Base-by-base conservation (phyloP, 768 basidiomycete species). In the Sporobolomyces roseus region DNA sequence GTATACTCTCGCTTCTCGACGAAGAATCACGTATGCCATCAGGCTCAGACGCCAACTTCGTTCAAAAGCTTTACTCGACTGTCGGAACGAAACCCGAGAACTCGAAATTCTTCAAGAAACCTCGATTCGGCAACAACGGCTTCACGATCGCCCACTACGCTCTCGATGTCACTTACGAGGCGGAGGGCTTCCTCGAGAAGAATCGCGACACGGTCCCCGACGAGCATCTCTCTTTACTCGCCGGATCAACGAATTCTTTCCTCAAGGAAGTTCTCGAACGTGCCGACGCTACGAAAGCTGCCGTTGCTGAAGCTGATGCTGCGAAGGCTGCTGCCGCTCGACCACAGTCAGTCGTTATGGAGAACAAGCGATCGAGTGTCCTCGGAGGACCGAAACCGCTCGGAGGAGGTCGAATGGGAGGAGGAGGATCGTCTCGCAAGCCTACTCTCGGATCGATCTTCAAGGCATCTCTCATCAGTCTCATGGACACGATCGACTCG, bases 121-220 rank as follows among this genome's bases (percentile, higher is more conserved):
- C 96, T 38, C 85, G 96, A n/a, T 99, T 99, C 78, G 93, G 93
- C 52, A 94, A 91, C 77, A 88, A 91, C 43, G 88, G 93, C 0
- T 99, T 99, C 80, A 98, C 94, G 2, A 91, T 99, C 74, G 90
- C 93, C 13, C 96, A 99, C 77, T 99, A 99, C 78, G 96, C 96
- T 7, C 82, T 92, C 76, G 96, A 99, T 78, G 96, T 99, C 63
- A 97, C 93, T 3, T 99, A 99, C 79, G 96, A 98, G 77, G 91
- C 89, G 9, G 96, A 97, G 72, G 93, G 96, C 25, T 99, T 99
- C 80, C 82, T 99, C 78, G 96, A 99, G 81, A 99, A 99, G 82
- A 99, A 99, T 77, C 83, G 94, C 65, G 96, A 99, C 78, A 97
- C 96, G 2, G 96, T 99, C 5, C 96, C 96, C 3, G 96, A 99